A percentile compares a stretch with the other conserved stretches of the same genome.
Conservation (phyloP, 2,329 filamentous ascomycete genomes). For the Monosporascus sp. region DNA sequence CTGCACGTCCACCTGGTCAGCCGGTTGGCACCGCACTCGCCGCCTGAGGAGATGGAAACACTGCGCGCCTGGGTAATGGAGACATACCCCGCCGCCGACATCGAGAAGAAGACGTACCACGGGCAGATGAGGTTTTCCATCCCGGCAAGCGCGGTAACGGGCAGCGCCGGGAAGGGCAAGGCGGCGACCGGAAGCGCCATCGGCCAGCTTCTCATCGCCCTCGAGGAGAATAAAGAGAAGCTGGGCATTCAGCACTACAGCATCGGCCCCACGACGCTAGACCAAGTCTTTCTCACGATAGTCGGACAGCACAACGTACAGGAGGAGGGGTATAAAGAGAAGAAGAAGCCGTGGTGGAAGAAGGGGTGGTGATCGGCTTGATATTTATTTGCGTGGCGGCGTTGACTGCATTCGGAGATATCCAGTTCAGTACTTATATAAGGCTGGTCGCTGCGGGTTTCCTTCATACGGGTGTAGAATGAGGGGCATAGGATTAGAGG, state of each 20-base stretch:
- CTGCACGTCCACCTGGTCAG: constrained; percentile 80
- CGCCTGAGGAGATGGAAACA: constrained; percentile 58
- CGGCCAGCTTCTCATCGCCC: constrained; percentile 61
- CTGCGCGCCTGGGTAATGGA: constrained; percentile 61
- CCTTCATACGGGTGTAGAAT: background rate
- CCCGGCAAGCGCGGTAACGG: constrained; percentile 40
- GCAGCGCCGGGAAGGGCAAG: constrained; percentile 3
- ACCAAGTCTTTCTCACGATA: constrained; percentile 86
- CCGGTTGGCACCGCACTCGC: constrained; percentile 67
- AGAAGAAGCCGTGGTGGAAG: constrained; percentile 20
- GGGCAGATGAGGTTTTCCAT: constrained; percentile 85
- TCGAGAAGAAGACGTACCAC: constrained; percentile 73
- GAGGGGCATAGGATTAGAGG: background rate
- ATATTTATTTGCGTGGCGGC: too few species aligned
- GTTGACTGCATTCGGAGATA: too few species aligned
- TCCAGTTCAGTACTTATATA: too few species aligned
- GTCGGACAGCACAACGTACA: constrained; percentile 73
- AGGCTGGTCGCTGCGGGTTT: background rate
- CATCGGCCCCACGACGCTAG: constrained; percentile 78
- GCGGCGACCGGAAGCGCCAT: constrained; percentile 44
- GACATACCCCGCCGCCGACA: constrained; percentile 57
- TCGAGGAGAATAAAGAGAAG: constrained; percentile 64
- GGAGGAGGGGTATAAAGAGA: constrained; percentile 52
- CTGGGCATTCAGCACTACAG: constrained; percentile 81
- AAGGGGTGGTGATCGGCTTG: constrained; percentile 5